These are phyloP conservation scores for Hypoxylon crocopeplum DNA, from an alignment of 495 filamentous ascomycete species.

Conservation along the genomic window DNA sequence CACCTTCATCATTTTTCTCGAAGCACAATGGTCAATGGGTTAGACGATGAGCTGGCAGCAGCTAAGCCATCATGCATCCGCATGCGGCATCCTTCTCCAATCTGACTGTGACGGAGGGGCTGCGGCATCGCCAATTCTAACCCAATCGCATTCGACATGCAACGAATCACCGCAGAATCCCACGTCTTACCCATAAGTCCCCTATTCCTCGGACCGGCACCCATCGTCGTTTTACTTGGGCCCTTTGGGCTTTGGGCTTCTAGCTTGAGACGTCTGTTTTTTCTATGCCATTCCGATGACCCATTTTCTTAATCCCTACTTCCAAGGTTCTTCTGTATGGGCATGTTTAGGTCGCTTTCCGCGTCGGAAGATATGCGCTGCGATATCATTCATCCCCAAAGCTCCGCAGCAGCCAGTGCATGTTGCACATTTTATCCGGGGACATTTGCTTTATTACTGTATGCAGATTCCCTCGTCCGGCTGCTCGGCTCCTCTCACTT, in stretches of 20 bases:
- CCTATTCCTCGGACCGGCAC: conserved; percentile 4
- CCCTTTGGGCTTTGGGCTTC: not conserved
- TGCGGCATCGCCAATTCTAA: conserved; percentile 35
- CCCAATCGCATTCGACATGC: conserved; percentile 33
- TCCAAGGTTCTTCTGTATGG: conserved; percentile 17
- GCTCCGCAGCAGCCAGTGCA: conserved; percentile 1
- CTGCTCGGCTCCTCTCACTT: conserved; percentile 7
- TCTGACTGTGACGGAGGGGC: conserved; percentile 25
- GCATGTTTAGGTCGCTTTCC: conserved; percentile 7
- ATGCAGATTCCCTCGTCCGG: conserved; percentile 10
- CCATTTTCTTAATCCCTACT: too few species aligned
- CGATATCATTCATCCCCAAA: conserved; percentile 13
- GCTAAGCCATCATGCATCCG: conserved; percentile 4
- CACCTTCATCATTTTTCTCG: conserved; percentile 20
- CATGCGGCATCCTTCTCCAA: conserved; percentile 24
- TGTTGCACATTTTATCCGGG: conserved; percentile 27
- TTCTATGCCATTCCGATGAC: too few species aligned
- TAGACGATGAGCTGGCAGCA: conserved; percentile 32
- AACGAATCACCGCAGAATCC: conserved; percentile 34
- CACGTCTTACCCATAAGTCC: conserved; percentile 7
- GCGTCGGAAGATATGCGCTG: conserved; percentile 7
- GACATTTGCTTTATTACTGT: conserved; percentile 13
- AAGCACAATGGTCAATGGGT: conserved; percentile 30
- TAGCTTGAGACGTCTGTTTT: too few species aligned
- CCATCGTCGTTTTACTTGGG: conserved; percentile 12